Percentiles rank a stretch among this genome's conserved stretches.
These are phyloP conservation scores for Heliosperma pusillum DNA, from an alignment of 148 eudicot species.

Conservation along the genomic window DNA sequence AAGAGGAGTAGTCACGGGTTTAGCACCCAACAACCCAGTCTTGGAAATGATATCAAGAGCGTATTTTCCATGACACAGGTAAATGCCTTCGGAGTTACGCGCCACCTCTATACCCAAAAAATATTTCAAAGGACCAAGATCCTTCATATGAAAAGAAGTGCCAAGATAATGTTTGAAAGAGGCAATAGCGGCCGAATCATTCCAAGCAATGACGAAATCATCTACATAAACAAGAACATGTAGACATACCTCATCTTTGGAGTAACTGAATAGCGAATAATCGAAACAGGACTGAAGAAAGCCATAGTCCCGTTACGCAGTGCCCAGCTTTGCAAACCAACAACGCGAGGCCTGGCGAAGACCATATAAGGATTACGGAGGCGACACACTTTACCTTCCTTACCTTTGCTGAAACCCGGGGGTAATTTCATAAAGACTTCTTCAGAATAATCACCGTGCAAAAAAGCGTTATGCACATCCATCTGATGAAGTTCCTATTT, in stretches of 20 bases:
- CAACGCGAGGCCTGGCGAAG: no score
- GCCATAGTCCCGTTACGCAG: no score
- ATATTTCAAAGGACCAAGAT: no score
- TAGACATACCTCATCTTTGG: not conserved
- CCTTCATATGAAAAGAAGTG: no score
- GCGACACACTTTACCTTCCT: no score
- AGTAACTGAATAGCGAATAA: not conserved
- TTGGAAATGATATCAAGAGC: not conserved
- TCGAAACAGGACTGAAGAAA: not conserved
- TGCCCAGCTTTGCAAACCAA: no score
- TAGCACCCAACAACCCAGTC: not conserved
- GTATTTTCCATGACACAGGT: not conserved
- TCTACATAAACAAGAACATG: not conserved
- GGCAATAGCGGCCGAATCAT: not conserved
- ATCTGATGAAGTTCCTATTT: no score
- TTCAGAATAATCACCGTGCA: no score
- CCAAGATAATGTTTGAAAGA: not conserved
- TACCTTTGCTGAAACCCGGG: no score
- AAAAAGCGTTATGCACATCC: no score
- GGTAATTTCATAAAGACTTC: no score
- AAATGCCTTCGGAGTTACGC: not conserved
- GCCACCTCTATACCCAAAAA: not conserved
- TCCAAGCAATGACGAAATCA: not conserved
- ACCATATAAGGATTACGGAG: no score
- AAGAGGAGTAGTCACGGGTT: not conserved